These are phyloP conservation scores for Trichoderma arundinaceum DNA, from an alignment of 2,329 filamentous ascomycete species.

Conservation along the genomic window DNA sequence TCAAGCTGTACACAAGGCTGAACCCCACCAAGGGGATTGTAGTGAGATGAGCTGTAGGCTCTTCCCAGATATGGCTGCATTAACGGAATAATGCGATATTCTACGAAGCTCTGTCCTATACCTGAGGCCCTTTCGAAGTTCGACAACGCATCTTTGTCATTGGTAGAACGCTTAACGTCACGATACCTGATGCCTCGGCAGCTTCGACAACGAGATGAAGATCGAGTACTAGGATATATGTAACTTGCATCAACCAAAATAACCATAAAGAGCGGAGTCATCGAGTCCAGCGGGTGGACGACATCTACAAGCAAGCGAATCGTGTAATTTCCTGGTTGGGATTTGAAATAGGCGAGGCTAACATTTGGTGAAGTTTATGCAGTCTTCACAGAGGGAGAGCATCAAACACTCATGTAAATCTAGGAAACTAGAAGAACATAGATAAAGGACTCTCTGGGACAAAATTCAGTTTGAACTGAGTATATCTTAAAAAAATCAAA, in stretches of 20 bases:
- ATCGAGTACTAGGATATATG: slow-evolving; percentile 13
- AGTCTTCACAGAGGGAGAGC: neutral
- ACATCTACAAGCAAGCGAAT: slow-evolving; percentile 23
- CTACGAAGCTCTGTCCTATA: slow-evolving; percentile 30
- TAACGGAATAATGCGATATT: neutral
- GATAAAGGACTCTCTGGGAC: neutral
- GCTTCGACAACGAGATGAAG: neutral
- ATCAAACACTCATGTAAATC: neutral
- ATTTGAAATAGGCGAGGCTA: neutral
- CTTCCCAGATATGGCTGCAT: slow-evolving; percentile 3
- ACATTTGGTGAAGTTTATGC: slow-evolving; percentile 25
- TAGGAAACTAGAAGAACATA: neutral
- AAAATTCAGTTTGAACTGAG: neutral
- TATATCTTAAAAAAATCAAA: neutral
- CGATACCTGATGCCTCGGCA: slow-evolving; percentile 15
- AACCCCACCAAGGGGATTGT: neutral
- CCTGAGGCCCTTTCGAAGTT: slow-evolving; percentile 11
- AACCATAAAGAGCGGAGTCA: slow-evolving; percentile 19
- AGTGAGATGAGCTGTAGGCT: slow-evolving; percentile 3
- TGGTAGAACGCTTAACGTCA: slow-evolving; percentile 3
- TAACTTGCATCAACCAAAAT: slow-evolving; percentile 22
- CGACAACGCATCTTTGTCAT: slow-evolving; percentile 5
- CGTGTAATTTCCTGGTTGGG: slow-evolving; percentile 27
- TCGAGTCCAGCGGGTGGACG: slow-evolving; percentile 26
- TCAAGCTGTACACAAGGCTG: no score